Percentiles rank a stretch among this genome's conserved stretches.
Conservation (phyloP, 495 filamentous ascomycete genomes). For the Baudoinia panamericana region DNA sequence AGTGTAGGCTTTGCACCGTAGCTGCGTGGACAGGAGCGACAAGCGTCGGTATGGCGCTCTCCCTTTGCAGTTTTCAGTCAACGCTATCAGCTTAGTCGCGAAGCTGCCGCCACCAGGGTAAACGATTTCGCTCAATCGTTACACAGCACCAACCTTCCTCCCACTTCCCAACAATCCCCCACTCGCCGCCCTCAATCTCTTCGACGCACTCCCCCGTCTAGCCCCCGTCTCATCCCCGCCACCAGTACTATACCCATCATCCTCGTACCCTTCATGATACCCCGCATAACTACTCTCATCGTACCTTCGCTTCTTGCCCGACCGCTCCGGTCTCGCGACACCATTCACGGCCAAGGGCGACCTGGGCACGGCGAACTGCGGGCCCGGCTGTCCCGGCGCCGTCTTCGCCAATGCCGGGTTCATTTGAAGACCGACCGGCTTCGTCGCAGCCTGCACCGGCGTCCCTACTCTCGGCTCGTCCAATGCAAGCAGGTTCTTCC, state of each 20-base stretch:
- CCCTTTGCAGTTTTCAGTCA: too few species aligned
- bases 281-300: slow-evolving; percentile 55
- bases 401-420: slow-evolving; percentile 6
- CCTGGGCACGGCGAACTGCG: slow-evolving; percentile 7
- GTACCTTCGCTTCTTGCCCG: slow-evolving; percentile 53
- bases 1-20: too few species aligned
- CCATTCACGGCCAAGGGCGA: background rate
- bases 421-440: slow-evolving; percentile 21
- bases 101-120: too few species aligned
- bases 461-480: slow-evolving; percentile 33
- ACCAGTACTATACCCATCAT: slow-evolving; percentile 35
- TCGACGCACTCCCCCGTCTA: slow-evolving; percentile 5
- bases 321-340: slow-evolving; percentile 39
- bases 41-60: too few species aligned
- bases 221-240: slow-evolving; percentile 8
- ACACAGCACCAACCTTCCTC: too few species aligned
- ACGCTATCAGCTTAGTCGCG: too few species aligned
- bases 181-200: slow-evolving; percentile 4
- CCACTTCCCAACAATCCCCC: too few species aligned
- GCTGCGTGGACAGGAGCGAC: too few species aligned
- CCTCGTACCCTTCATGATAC: slow-evolving; percentile 54
- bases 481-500: slow-evolving; percentile 45
- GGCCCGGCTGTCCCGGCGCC: background rate
- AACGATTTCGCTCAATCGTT: too few species aligned
- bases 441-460: slow-evolving; percentile 13